These are phyloP conservation scores for Cubamyces sp. DNA, from an alignment of 768 basidiomycete genomes.

Conservation along the genomic window DNA sequence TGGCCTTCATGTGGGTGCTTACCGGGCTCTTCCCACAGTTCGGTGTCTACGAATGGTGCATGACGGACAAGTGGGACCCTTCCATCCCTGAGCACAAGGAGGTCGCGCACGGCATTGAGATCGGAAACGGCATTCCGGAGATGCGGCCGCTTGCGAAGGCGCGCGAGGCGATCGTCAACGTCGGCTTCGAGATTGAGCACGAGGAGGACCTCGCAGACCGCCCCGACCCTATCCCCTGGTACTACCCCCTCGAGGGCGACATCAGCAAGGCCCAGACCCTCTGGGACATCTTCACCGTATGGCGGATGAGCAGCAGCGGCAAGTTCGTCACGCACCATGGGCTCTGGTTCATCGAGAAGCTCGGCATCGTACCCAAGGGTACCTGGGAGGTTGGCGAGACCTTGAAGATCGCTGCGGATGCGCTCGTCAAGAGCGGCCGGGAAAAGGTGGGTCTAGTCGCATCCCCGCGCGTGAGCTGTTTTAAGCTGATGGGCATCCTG, in stretches of 20 bases:
- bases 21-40: slow-evolving; percentile 54
- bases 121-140: slow-evolving; percentile 97
- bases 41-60: slow-evolving; percentile 98
- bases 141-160: slow-evolving; percentile 81
- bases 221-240: slow-evolving; percentile 81
- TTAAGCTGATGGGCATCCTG: background rate
- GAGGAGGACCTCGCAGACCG: slow-evolving; percentile 96
- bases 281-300: slow-evolving; percentile 89
- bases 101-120: slow-evolving; percentile 88
- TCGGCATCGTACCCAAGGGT: slow-evolving; percentile 88
- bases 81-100: slow-evolving; percentile 85
- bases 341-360: slow-evolving; percentile 74
- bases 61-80: slow-evolving; percentile 95
- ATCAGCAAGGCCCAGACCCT: slow-evolving; percentile 88
- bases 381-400: slow-evolving; percentile 90
- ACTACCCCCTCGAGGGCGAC: slow-evolving; percentile 96
- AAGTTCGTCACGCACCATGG: slow-evolving; percentile 81
- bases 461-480: too few relatives aligned
- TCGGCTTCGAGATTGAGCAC: slow-evolving; percentile 87
- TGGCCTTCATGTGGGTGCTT: background rate
- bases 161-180: slow-evolving; percentile 74
- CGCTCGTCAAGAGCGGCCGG: slow-evolving; percentile 84
- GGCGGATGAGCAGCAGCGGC: slow-evolving; percentile 90
- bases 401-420: slow-evolving; percentile 78
- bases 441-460: slow-evolving; percentile 61